A percentile compares a stretch with the other conserved stretches of the same genome.
Evolutionary conservation across 441 rosid genomes (phyloP).

Genomic region (Corymbia calophylla): DNA sequence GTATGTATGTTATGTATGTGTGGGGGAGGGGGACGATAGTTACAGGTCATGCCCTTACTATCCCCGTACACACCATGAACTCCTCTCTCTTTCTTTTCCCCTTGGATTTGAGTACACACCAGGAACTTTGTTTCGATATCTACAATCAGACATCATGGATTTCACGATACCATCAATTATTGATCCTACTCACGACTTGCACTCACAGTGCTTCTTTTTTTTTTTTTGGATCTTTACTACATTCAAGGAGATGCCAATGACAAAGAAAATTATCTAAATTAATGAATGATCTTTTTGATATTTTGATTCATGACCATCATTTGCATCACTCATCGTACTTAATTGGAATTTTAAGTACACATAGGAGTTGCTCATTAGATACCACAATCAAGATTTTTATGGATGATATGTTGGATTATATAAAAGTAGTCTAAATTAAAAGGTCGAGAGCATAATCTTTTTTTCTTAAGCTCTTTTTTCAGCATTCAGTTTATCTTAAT

Average conservation of each 20-base stretch:
- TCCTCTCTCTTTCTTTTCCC: not conserved
- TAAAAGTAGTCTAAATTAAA: too few relatives aligned
- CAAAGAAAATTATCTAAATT: not conserved
- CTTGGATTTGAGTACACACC: not conserved
- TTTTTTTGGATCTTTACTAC: not conserved
- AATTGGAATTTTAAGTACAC: not conserved
- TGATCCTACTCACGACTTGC: not conserved
- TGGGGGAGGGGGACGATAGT: conserved; percentile 4
- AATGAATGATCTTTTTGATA: not conserved
- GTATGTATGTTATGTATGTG: not conserved
- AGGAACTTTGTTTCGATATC: not conserved
- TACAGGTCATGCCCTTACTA: not conserved
- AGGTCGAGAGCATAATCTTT: not conserved
- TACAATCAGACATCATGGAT: not conserved
- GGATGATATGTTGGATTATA: not conserved
- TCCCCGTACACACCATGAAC: not conserved
- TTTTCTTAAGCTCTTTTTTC: not conserved
- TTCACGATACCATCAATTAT: not conserved
- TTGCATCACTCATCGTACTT: not conserved
- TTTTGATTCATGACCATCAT: not conserved
- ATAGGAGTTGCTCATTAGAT: not conserved
- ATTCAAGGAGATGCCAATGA: not conserved
- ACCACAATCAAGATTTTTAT: not conserved
- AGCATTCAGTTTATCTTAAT: not conserved
- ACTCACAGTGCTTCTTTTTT: not conserved